These are phyloP conservation scores for Corynascus novoguineensis DNA, from an alignment of 495 filamentous ascomycete genomes.

Conservation along the genomic window DNA sequence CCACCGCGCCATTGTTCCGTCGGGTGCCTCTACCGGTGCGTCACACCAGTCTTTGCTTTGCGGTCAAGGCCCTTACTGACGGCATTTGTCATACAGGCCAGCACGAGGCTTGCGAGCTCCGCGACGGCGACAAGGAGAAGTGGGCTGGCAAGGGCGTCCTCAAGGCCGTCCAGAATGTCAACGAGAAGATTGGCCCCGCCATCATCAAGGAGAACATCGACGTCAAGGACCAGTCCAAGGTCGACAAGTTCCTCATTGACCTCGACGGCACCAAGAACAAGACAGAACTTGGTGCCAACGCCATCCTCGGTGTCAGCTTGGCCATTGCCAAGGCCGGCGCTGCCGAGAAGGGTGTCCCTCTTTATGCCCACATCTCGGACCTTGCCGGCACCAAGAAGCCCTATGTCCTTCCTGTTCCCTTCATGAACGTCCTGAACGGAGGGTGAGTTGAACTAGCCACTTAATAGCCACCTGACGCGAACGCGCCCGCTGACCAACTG, in stretches of 20 bases:
- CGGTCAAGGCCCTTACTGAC: conserved; percentile 6
- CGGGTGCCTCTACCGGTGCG: conserved; percentile 92
- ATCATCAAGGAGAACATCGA: conserved; percentile 90
- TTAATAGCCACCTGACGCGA: background rate
- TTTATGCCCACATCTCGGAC: conserved; percentile 97
- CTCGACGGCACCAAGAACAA: conserved; percentile 97
- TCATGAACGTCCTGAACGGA: conserved; percentile 99
- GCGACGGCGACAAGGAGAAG: conserved; percentile 95
- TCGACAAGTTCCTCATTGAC: conserved; percentile 92
- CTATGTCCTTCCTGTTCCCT: conserved; percentile 96
- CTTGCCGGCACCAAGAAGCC: conserved; percentile 99
- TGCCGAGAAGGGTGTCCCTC: conserved; percentile 94
- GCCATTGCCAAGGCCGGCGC: conserved; percentile 97
- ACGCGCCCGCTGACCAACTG: conserved; percentile 24
- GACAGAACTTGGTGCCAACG: conserved; percentile 96
- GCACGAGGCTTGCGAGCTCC: conserved; percentile 97
- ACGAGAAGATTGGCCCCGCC: conserved; percentile 83
- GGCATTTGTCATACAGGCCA: conserved; percentile 55
- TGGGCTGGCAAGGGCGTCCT: conserved; percentile 96
- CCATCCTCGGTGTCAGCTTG: conserved; percentile 93
- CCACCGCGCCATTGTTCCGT: conserved; percentile 97
- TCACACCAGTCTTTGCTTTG: conserved; percentile 17
- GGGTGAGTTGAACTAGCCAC: conserved; percentile 44
- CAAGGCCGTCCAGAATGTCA: conserved; percentile 95
- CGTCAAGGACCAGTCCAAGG: conserved; percentile 90